These are phyloP conservation scores for Prunus mira DNA, from an alignment of 306 rosid species.

Conservation along the genomic window DNA sequence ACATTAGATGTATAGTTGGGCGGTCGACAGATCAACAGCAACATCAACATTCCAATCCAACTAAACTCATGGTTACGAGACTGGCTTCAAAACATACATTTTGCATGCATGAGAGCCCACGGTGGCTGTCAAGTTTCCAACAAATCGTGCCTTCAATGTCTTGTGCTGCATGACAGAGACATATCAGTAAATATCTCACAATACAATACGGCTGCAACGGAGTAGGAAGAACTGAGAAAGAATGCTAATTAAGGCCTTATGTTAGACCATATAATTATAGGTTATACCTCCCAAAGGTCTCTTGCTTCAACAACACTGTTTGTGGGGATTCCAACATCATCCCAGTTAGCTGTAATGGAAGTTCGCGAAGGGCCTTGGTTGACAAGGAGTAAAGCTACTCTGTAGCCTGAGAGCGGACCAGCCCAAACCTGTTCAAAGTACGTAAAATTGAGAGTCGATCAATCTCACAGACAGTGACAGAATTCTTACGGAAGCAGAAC, in stretches of 20 bases:
- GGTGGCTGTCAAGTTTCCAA: conserved; percentile 58
- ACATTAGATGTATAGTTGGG: not conserved
- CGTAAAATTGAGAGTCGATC: not conserved
- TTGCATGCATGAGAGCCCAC: conserved; percentile 66
- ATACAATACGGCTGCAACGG: not conserved
- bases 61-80: conserved; percentile 30
- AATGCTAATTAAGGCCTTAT: not conserved
- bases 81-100: conserved; percentile 69
- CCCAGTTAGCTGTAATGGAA: conserved; percentile 64
- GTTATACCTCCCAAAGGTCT: conserved; percentile 85
- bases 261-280: not conserved
- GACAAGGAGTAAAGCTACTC: conserved; percentile 62
- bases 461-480: not conserved
- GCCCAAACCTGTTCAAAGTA: conserved; percentile 72
- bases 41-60: not conserved
- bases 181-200: conserved; percentile 3
- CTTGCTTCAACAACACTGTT: conserved; percentile 60
- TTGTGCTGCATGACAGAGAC: conserved; percentile 56
- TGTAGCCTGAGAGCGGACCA: conserved; percentile 79
- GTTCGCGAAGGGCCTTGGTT: conserved; percentile 48
- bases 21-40: not conserved
- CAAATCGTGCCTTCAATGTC: conserved; percentile 50
- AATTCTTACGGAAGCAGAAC: not conserved
- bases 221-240: not conserved
- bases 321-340: conserved; percentile 78